Conservation (phyloP, 2,329 filamentous ascomycete genomes). For the Exophiala aquamarina region DNA sequence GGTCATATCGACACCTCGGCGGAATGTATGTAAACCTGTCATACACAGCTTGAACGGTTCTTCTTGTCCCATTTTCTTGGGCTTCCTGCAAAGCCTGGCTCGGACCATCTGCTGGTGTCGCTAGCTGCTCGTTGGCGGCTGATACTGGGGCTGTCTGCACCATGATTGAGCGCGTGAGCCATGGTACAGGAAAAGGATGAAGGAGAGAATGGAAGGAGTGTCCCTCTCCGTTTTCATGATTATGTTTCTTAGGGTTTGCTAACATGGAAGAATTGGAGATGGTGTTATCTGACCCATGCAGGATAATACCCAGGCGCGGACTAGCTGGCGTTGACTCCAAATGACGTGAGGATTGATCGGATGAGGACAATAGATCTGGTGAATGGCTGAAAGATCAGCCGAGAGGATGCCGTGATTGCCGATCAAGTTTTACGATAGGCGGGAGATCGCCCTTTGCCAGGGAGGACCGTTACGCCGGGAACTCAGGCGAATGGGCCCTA, state of each 20-base stretch:
- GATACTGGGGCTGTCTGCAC: constrained; percentile 7
- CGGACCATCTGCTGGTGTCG: background rate
- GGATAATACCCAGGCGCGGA: too few relatives aligned
- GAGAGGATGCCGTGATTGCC: background rate
- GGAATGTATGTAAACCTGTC: constrained; percentile 28
- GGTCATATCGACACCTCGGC: constrained; percentile 31
- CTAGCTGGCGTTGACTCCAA: too few relatives aligned
- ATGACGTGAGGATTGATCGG: constrained; percentile 14
- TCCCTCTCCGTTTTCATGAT: constrained; percentile 4
- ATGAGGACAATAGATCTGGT: background rate
- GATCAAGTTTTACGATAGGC: too few relatives aligned
- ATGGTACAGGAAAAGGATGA: constrained; percentile 2
- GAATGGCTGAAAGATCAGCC: constrained; percentile 13
- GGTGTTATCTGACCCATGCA: constrained; percentile 2
- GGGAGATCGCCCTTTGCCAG: too few relatives aligned
- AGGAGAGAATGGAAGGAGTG: constrained; percentile 1
- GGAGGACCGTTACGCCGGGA: too few relatives aligned
- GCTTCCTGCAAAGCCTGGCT: constrained; percentile 1
- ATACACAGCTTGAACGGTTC: constrained; percentile 14
- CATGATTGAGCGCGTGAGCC: constrained; percentile 9
- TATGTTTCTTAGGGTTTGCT: too few relatives aligned
- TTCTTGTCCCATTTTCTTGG: background rate
- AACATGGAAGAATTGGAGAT: constrained; percentile 1
- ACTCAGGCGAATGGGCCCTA: too few relatives aligned
- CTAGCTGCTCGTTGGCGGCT: constrained; percentile 1